Conservation (phyloP, 23 red algal genomes). For the Cyanidium caldarium region DNA sequence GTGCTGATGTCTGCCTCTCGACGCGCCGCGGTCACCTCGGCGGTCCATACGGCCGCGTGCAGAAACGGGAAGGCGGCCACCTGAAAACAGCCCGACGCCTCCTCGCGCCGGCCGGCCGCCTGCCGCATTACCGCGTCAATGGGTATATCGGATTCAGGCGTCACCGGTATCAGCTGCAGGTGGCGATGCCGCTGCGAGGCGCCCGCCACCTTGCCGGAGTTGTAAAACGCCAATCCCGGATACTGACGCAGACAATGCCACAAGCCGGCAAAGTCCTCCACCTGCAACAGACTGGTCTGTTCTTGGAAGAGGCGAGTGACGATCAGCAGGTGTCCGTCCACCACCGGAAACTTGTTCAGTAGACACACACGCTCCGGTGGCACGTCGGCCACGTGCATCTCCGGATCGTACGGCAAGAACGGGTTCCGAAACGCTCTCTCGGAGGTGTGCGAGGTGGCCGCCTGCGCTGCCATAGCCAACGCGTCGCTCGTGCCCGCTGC, state of each 20-base stretch:
- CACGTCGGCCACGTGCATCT: slow-evolving; percentile 45
- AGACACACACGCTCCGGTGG: slow-evolving; percentile 37
- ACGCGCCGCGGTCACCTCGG: background rate
- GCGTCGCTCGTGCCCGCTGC: background rate
- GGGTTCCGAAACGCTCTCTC: slow-evolving; percentile 15
- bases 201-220: slow-evolving; percentile 42
- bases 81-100: background rate
- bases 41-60: background rate
- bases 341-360: slow-evolving; percentile 83
- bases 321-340: slow-evolving; percentile 33
- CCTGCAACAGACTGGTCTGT: slow-evolving; percentile 32
- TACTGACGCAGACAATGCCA: slow-evolving; percentile 16
- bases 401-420: slow-evolving; percentile 70
- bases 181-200: slow-evolving; percentile 74
- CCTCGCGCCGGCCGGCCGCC: background rate
- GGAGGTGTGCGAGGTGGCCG: background rate
- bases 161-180: slow-evolving; percentile 49
- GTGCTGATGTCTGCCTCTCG: background rate
- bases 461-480: background rate
- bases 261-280: slow-evolving; percentile 26
- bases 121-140: background rate
- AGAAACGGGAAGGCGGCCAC: slow-evolving; percentile 1
- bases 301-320: slow-evolving; percentile 40
- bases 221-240: slow-evolving; percentile 64
- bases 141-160: background rate